Percentiles rank a stretch among this genome's conserved stretches.
phyloP scores from a whole-genome alignment of 2,329 filamentous ascomycete species.

The Colletotrichum acutatum region DNA sequence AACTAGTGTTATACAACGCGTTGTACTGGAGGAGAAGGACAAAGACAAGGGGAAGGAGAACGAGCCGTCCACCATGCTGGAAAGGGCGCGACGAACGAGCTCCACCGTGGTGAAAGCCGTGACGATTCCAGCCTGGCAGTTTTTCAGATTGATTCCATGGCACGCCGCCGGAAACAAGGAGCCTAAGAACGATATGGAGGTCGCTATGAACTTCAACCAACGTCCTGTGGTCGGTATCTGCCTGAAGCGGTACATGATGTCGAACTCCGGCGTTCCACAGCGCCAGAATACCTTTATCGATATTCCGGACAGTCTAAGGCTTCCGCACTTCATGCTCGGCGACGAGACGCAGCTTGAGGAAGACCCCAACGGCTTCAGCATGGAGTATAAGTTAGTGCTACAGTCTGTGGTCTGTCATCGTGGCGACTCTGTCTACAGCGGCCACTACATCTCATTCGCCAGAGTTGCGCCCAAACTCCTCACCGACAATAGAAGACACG shows the following conservation, averaged over 20 bases:
- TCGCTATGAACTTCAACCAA: conserved; percentile 87
- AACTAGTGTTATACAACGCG: conserved; percentile 71
- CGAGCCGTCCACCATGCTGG: conserved; percentile 54
- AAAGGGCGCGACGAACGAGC: conserved; percentile 55
- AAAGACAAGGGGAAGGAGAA: conserved; percentile 55
- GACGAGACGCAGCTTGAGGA: conserved; percentile 75
- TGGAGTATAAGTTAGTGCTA: conserved; percentile 93
- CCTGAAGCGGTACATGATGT: conserved; percentile 88
- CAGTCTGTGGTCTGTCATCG: conserved; percentile 95
- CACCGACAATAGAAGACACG: conserved; percentile 68
- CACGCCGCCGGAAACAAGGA: conserved; percentile 71
- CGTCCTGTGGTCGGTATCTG: conserved; percentile 92
- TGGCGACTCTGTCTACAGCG: conserved; percentile 85
- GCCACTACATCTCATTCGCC: conserved; percentile 90
- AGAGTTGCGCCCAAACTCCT: conserved; percentile 74
- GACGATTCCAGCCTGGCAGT: conserved; percentile 96
- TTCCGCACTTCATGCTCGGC: conserved; percentile 88
- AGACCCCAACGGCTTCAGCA: conserved; percentile 72
- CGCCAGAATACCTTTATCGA: conserved; percentile 87
- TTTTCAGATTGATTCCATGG: conserved; percentile 95
- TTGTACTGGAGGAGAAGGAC: conserved; percentile 64
- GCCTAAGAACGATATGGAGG: conserved; percentile 76
- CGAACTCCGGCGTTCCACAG: conserved; percentile 73
- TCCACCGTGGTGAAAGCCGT: conserved; percentile 79
- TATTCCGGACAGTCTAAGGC: conserved; percentile 82